Base-by-base conservation (phyloP, 2,329 filamentous ascomycete species). In the Pseudogymnoascus sp. region DNA sequence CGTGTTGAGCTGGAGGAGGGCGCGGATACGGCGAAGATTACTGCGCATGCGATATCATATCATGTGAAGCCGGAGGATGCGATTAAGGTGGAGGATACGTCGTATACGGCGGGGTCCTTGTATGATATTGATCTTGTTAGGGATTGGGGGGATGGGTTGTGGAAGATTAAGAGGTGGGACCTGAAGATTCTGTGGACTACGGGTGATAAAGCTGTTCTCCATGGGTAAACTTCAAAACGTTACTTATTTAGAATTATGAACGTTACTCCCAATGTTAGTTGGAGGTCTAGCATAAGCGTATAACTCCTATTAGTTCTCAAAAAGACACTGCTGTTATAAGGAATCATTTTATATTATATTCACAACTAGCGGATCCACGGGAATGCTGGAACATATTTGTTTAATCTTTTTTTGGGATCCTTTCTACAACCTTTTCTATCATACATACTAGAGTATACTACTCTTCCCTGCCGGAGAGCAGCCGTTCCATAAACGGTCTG, bases 131-230 rank as follows among this genome's bases (percentile, higher is more conserved):
- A 75, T 62, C 34, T 76, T 16, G 68, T 74, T 4, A 71, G 66
- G 65, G 72, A 74, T 68, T 67, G 68, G 16, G 13, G 10, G 16
- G 71, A 71, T 31, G 71, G 70, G 8, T 23, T 74, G 63, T 77
- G 75, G 76, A 77, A 73, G 70, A 71, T 74, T 16, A 72, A 71
- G 68, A 67, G 69, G 16, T 75, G 67, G 67, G 68, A 64, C 23
- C 60, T 75, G 41, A 68, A 75, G 45, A 34, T 71, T 62, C 67
- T 71, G 10, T 77, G 76, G 75, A 68, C 41, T 13, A 62, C 73
- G 48, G 73, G 73, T 2, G 72, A 74, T 68, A 51, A n/a, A 28
- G 61, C 61, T 13, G 14, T 66, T 10, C 7, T 54, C 1, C 4
- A 16, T 16, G 7, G 45, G 28, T 28, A 16, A 11, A 31, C 21